phyloP scores from a whole-genome alignment of 352 stramenopile species.

The Hyaloperonospora brassicae region DNA sequence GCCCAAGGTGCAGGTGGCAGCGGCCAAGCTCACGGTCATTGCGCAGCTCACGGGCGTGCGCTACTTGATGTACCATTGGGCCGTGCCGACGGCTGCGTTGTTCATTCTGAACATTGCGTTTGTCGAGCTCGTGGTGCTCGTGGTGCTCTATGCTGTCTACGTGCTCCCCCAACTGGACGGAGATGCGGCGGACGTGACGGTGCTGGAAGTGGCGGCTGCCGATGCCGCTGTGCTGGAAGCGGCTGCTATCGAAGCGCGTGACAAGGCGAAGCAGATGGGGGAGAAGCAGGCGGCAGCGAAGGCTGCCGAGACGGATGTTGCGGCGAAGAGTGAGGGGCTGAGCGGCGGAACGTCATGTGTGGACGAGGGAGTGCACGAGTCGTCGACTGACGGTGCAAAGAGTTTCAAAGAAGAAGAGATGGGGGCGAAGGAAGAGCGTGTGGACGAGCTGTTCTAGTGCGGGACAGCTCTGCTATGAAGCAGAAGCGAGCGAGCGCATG shows the following conservation, averaged over 20 bases:
- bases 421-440: too few relatives aligned
- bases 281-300: slow-evolving; percentile 9
- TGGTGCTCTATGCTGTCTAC: slow-evolving; percentile 65
- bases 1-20: slow-evolving; percentile 60
- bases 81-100: slow-evolving; percentile 1
- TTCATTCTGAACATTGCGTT: slow-evolving; percentile 43
- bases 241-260: slow-evolving; percentile 15
- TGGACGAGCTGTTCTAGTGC: too few relatives aligned
- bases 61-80: slow-evolving; percentile 84
- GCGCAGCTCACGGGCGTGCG: slow-evolving; percentile 70
- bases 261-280: slow-evolving; percentile 24
- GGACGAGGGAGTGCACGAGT: too few relatives aligned
- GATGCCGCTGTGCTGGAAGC: slow-evolving; percentile 17
- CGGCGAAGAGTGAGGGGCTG: too few relatives aligned
- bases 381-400: too few relatives aligned
- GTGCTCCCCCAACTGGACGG: slow-evolving; percentile 33
- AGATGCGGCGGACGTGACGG: slow-evolving; percentile 13
- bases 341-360: too few relatives aligned
- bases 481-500: too few relatives aligned
- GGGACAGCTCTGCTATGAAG: too few relatives aligned
- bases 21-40: slow-evolving; percentile 70
- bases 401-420: too few relatives aligned
- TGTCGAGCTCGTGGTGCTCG: slow-evolving; percentile 50
- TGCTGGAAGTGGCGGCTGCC: slow-evolving; percentile 17
- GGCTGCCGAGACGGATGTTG: background rate